phyloP scores from a whole-genome alignment of 2,329 filamentous ascomycete genomes.

The Epichloe sp. region DNA sequence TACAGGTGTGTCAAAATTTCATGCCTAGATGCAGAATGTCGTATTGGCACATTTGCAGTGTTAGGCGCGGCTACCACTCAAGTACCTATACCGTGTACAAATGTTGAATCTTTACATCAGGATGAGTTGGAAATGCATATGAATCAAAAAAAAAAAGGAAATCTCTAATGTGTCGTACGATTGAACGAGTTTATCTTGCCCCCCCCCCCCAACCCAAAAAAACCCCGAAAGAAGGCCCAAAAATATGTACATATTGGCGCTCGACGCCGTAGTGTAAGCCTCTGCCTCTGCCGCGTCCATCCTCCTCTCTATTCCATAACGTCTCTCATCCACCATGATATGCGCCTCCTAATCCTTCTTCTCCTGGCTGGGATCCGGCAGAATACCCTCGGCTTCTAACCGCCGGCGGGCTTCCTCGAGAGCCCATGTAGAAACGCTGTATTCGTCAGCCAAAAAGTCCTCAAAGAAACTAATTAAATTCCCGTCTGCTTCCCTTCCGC shows the following conservation, averaged over 20 bases:
- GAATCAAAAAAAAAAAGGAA: slow-evolving; percentile 1
- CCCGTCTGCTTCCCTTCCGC: neutral
- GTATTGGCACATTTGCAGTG: neutral
- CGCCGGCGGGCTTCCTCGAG: slow-evolving; percentile 90
- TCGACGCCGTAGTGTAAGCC: neutral
- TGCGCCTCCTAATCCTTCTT: slow-evolving; percentile 31
- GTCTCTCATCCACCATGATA: neutral
- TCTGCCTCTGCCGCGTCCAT: neutral
- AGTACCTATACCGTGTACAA: neutral
- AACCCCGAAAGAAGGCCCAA: slow-evolving; percentile 11
- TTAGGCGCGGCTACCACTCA: neutral
- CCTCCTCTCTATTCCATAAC: slow-evolving; percentile 3
- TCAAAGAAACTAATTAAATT: neutral
- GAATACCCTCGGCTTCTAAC: slow-evolving; percentile 89
- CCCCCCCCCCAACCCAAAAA: neutral
- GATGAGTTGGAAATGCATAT: neutral
- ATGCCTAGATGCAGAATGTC: neutral
- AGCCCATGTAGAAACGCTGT: slow-evolving; percentile 97
- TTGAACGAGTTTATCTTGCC: slow-evolving; percentile 16
- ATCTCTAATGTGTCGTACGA: slow-evolving; percentile 19
- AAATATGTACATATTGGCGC: slow-evolving; percentile 19
- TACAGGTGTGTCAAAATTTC: neutral
- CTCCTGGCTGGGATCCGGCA: slow-evolving; percentile 55
- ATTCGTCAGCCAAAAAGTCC: neutral
- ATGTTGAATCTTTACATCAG: neutral